Base-by-base conservation (phyloP, 2,329 filamentous ascomycete species). In the Lachnellula cervina region DNA sequence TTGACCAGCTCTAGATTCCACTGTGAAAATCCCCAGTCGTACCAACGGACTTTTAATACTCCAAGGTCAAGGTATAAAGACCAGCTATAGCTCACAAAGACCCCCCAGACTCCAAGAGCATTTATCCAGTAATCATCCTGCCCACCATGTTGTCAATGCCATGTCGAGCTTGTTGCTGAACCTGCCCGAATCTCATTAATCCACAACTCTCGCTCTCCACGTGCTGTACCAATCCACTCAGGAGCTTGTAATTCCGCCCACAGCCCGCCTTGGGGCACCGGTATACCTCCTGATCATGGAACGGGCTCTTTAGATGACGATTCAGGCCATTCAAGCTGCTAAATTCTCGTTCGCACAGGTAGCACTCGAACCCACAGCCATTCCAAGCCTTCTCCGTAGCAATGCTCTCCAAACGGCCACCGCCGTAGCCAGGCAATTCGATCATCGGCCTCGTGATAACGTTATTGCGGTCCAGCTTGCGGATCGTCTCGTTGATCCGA, bases 301-400 rank as follows among this genome's bases (percentile, higher is more conserved):
- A 68, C 0, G 77, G 71, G 0, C 82, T 86, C 40, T 73, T 75
- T 1, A 86, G 65, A 60, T 87, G 82, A 52, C 75, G 70, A 48
- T 80, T 78, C 2, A 86, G 71, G 0, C 63, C 62, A 0, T 43
- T 13, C 0, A 72, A 52, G 0, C 49, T 55, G 0, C 25, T 51
- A 58, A 82, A 86, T 0, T 63, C 28, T 9, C 69, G 67, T 21
- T 76, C 67, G 62, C 83, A 87, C 4, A 86, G 57, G 56, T 79
- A 79, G 69, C 81, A 85, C 61, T 79, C 74, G 65, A 72, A 84
- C 1, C 14, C 60, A 2, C 25, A 0, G 0, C 75, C 74, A 51
- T 83, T 82, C 66, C 70, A 81, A 0, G 78, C 68, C 1, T 55
- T 58, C 0, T 61, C 35, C 0, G 71, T 80, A 1, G 76, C 77